Percentiles rank a stretch among this genome's conserved stretches.
Evolutionary conservation across 1,139 yeast species (phyloP).

Genomic region (Diutina rugosa): DNA sequence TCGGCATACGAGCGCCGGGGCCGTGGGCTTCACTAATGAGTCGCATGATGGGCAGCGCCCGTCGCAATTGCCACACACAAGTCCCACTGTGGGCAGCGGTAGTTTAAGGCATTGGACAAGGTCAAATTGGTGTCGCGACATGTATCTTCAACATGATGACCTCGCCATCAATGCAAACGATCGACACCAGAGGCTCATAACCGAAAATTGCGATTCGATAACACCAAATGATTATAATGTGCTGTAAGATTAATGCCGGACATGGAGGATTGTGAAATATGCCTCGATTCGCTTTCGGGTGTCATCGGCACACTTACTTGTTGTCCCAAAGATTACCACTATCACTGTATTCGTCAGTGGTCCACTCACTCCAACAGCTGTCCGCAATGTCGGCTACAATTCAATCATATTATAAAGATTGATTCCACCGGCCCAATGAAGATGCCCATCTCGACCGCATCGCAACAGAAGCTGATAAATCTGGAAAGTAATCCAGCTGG

Average conservation of each 20-base stretch:
- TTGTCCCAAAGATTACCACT: slow-evolving; percentile 34
- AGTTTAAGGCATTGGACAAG: slow-evolving; percentile 76
- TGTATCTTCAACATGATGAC: slow-evolving; percentile 10
- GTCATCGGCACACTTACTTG: slow-evolving; percentile 24
- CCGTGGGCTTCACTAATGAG: slow-evolving; percentile 66
- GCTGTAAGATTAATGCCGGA: neutral
- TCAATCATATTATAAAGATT: slow-evolving; percentile 15
- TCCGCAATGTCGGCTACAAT: slow-evolving; percentile 36
- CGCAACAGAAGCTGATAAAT: neutral
- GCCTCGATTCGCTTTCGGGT: slow-evolving; percentile 21
- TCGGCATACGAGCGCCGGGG: slow-evolving; percentile 67
- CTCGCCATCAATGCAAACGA: neutral
- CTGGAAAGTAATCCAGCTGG: neutral
- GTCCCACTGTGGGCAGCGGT: slow-evolving; percentile 64
- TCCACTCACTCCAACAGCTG: slow-evolving; percentile 36
- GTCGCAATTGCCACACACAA: slow-evolving; percentile 75
- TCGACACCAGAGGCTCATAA: neutral
- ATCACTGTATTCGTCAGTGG: slow-evolving; percentile 34
- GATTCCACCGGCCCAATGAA: slow-evolving; percentile 4
- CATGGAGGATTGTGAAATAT: slow-evolving; percentile 30
- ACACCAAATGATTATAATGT: neutral
- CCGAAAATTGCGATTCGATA: neutral
- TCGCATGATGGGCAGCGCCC: slow-evolving; percentile 91
- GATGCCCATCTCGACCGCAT: neutral
- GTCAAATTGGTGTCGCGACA: slow-evolving; percentile 91